Evolutionary conservation across 257 asterid genomes (phyloP).

Genomic region (Solanum okadae): DNA sequence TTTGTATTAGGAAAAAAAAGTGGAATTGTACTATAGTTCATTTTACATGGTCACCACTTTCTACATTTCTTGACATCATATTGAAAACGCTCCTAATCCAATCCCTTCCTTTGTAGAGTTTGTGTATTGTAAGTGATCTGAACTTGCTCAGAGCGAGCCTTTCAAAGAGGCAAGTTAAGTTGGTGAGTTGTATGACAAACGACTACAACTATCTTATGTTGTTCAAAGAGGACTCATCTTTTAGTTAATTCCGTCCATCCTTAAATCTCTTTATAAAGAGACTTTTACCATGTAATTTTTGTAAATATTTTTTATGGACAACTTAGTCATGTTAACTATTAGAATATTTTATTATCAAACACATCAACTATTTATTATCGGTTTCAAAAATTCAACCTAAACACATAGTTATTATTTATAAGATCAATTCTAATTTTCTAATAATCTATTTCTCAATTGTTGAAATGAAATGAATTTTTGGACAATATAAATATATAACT

Average conservation of each 20-base stretch:
- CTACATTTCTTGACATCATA: not conserved
- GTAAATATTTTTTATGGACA: not conserved
- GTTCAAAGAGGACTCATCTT: fast-evolving
- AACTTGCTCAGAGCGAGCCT: not conserved
- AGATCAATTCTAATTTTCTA: not conserved
- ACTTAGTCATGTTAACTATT: not conserved
- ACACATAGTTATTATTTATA: not conserved
- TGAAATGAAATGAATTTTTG: not conserved
- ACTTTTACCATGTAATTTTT: not conserved
- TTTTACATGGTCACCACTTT: not conserved
- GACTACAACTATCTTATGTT: not conserved
- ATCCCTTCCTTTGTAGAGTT: fast-evolving
- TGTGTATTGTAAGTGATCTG: not conserved
- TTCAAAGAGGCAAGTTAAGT: too few species aligned
- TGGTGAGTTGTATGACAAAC: not conserved
- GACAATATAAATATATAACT: not conserved
- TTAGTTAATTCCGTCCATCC: not conserved
- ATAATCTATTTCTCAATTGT: not conserved
- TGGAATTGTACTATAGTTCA: not conserved
- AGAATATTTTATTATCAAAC: not conserved
- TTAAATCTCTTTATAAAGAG: not conserved
- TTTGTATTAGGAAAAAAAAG: not conserved
- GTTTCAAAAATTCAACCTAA: not conserved
- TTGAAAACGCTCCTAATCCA: not conserved
- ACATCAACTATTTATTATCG: not conserved